Evolutionary conservation across 148 eudicot genomes (phyloP).

Genomic region (Limonium bicolor): DNA sequence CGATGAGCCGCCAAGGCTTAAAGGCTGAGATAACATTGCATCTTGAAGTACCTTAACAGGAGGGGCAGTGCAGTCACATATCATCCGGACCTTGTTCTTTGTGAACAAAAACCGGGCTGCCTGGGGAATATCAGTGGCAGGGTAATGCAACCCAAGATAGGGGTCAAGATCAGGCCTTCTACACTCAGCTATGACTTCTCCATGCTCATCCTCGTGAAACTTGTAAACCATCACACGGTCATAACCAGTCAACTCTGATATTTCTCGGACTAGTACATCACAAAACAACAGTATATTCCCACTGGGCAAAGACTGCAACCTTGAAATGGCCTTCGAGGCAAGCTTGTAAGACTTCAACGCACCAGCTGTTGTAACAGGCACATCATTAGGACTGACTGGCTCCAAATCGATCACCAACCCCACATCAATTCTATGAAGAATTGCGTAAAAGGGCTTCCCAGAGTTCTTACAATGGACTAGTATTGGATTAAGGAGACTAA

Average conservation of each 20-base stretch:
- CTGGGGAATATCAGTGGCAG: conserved; percentile 85
- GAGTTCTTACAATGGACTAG: conserved; percentile 47
- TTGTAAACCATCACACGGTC: conserved; percentile 86
- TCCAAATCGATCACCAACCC: conserved; percentile 77
- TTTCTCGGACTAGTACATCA: conserved; percentile 57
- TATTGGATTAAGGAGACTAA: conserved; percentile 64
- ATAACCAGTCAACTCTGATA: conserved; percentile 63
- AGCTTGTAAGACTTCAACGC: conserved; percentile 72
- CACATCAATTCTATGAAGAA: conserved; percentile 63
- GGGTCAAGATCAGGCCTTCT: conserved; percentile 43
- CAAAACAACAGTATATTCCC: conserved; percentile 48
- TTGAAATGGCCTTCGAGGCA: conserved; percentile 65
- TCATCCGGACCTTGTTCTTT: conserved; percentile 80
- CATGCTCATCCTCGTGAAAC: conserved; percentile 88
- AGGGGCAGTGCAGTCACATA: conserved; percentile 61
- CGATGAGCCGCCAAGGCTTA: conserved; percentile 67
- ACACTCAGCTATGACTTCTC: conserved; percentile 69
- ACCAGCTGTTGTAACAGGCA: conserved; percentile 54
- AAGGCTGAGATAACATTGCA: conserved; percentile 35
- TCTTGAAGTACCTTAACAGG: conserved; percentile 64
- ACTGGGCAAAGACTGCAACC: conserved; percentile 49
- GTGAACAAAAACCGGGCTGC: conserved; percentile 80
- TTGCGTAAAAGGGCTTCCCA: conserved; percentile 67
- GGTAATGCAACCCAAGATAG: conserved; percentile 83
- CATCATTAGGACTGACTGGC: conserved; percentile 48